Evolutionary conservation across 139 green algal genomes (phyloP), one percentile per base, ranked within the genome.

Genomic region (Axilococcus clingmanii): DNA sequence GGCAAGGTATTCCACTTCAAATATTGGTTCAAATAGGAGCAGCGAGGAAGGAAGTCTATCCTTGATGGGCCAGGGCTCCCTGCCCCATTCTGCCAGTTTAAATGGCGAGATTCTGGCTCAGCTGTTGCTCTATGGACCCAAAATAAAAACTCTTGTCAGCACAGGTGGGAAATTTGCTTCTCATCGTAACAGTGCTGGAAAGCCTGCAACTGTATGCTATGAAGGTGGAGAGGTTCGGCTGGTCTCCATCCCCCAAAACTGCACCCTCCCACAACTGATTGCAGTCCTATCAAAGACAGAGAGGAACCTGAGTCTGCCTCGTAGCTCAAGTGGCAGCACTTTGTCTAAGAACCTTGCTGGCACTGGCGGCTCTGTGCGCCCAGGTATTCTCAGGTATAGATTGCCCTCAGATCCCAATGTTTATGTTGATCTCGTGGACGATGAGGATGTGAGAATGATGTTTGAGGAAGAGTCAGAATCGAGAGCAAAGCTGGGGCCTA

Each of bases 201-300:
- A n/a, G n/a, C n/a, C n/a, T n/a, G 45, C 31, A 14, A 50, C 34
- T 6, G 43, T 40, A 12, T 12, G 12, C 32, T 65, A 65, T n/a
- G 47, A 49, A 11, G 74, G 71, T 0, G 74, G 74, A 0, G 72
- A 82, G 62, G 76, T 72, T 20, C 71, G 74, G 8, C 72, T 82
- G 35, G 61, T 82, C 22, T 34, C 36, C 1, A n/a, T 82, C 3
- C 38, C 58, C 5, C n/a, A 57, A 27, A 9, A n/a, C 25, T 46
- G 23, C 34, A 42, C 32, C 46, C 54, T 67, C 12, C 29, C 35
- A 22, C 29, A 59, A 16, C 65, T 74, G n/a, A 33, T 74, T 44
- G 52, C 49, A 23, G 53, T 55, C 43, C 54, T 63, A 11, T 33
- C 30, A 28, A 49, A 40, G 22, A 64, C 50, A 23, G 24, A 64